phyloP scores from a whole-genome alignment of 1,139 yeast genomes.

The Pneumocystis carinii region DNA sequence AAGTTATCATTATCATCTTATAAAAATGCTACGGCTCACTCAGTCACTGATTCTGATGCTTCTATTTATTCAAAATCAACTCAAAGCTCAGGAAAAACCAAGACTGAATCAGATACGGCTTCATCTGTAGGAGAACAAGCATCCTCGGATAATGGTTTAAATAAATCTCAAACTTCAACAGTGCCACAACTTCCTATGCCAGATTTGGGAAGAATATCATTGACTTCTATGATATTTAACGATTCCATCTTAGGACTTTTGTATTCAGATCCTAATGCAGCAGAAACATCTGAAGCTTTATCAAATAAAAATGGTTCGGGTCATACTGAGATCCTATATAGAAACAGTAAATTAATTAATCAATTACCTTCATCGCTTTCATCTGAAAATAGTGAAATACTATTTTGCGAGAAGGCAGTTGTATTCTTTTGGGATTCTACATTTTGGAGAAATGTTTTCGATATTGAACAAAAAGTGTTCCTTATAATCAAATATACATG shows the following conservation, averaged over 20 bases:
- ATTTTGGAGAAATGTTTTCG: neutral
- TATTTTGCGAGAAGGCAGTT: neutral
- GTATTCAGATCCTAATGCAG: neutral
- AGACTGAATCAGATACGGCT: neutral
- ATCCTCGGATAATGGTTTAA: neutral
- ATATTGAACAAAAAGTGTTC: neutral
- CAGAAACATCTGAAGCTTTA: neutral
- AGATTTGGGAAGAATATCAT: neutral
- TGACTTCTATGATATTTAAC: neutral
- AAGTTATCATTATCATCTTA: neutral
- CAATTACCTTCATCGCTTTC: neutral
- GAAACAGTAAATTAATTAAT: neutral
- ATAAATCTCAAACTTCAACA: neutral
- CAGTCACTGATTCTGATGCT: neutral
- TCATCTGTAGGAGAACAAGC: neutral
- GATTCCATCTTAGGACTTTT: neutral
- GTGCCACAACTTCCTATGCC: neutral
- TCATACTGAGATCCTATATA: neutral
- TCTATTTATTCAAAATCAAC: neutral
- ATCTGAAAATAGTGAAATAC: neutral
- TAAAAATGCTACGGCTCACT: neutral
- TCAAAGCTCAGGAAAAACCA: neutral
- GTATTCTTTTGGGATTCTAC: neutral
- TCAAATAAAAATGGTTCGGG: neutral
- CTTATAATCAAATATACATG: neutral